Base-by-base conservation (phyloP, 23 red algal species). In the Pyropia haitanensis region DNA sequence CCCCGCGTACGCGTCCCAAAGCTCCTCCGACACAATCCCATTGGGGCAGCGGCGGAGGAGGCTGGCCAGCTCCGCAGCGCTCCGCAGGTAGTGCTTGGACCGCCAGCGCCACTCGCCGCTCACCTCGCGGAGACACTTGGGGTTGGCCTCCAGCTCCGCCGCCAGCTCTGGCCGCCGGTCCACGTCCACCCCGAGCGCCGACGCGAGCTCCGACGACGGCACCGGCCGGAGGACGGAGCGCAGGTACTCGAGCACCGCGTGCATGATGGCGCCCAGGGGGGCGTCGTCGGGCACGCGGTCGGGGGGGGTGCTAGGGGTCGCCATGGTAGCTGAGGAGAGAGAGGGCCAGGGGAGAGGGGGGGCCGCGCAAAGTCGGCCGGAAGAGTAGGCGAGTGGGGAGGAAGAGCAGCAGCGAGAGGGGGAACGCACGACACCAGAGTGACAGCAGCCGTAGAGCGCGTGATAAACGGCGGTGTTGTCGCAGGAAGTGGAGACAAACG, bases 81-180 rank as follows among this genome's bases (percentile, higher is more conserved):
- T 82, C 33, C 76, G 63, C 39, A 95, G 69, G 25, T 79, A 85
- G 64, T 88, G 82, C 54, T 88, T 88, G 18, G 82, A 88, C 19
- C 74, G 73, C 90, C 90, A 95, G n/a, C 90, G 75, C 75, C 83
- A 88, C 22, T 65, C 55, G 1, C 90, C 90, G 66, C 83, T 81
- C 24, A 78, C 73, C 60, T 95, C 90, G 14, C 67, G 72, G 32
- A 88, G 59, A 4, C 88, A 73, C 27, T 84, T 81, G 7, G 90
- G 77, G 70, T 88, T 80, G n/a, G 75, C 71, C 31, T 68, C 70
- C 61, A 95, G 71, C 14, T 84, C 82, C 9, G 70, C 68, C 27
- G 67, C 34, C 20, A 95, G 71, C 48, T 88, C 82, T 20, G 73
- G 57, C 59, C 59, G 53, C 52, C 21, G 53, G 21, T 81, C 76